Conservation (phyloP, 257 asterid species). For the Hygrophila difformis region DNA sequence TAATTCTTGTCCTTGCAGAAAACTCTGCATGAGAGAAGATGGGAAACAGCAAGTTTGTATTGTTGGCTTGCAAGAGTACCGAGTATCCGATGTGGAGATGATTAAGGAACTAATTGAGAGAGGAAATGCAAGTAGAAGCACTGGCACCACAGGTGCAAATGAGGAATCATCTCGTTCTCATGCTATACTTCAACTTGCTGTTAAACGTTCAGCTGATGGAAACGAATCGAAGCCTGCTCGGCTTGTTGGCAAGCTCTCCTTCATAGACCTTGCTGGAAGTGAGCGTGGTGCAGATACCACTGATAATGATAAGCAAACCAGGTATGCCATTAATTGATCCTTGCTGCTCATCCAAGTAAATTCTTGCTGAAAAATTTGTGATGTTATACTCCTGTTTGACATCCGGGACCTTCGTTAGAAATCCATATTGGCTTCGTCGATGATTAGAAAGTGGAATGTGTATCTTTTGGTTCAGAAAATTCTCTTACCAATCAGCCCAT, state of each 20-base stretch:
- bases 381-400: neutral
- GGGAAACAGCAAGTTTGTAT: slow-evolving; percentile 70
- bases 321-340: slow-evolving; percentile 30
- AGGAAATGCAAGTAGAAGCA: slow-evolving; percentile 90
- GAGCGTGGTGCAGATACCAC: slow-evolving; percentile 99
- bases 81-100: slow-evolving; percentile 52
- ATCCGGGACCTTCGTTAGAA: slow-evolving; percentile 5
- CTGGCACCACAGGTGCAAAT: slow-evolving; percentile 97
- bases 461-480: neutral
- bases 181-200: slow-evolving; percentile 92
- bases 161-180: slow-evolving; percentile 99
- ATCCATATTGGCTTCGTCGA: neutral
- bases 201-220: slow-evolving; percentile 82
- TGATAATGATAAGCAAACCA: slow-evolving; percentile 94
- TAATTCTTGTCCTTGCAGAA: slow-evolving; percentile 29
- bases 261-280: slow-evolving; percentile 99
- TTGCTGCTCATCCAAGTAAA: no score
- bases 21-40: slow-evolving; percentile 99
- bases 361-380: no score
- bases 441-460: neutral
- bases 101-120: slow-evolving; percentile 89
- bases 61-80: slow-evolving; percentile 63
- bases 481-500: slow-evolving; percentile 6
- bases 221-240: slow-evolving; percentile 70
- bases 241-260: slow-evolving; percentile 91